Evolutionary conservation across 192 early-diverging fungal genomes (phyloP).

Genomic region (Paraglomus occultum): DNA sequence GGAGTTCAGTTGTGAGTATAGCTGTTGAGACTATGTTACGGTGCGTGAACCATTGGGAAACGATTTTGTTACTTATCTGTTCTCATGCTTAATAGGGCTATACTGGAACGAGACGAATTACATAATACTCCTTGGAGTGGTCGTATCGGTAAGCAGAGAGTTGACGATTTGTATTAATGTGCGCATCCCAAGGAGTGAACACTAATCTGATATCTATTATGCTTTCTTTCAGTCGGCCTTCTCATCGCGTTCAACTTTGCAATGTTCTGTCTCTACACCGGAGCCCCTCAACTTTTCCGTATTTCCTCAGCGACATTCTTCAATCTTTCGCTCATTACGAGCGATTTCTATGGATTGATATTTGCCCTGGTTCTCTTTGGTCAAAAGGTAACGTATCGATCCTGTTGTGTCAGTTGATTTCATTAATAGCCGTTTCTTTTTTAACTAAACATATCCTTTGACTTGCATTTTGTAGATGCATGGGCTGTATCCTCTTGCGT

Average conservation of each 20-base stretch:
- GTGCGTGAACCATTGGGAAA: neutral
- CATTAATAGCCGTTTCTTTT: neutral
- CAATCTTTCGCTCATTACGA: conserved; percentile 74
- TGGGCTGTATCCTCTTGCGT: conserved; percentile 65
- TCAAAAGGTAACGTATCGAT: conserved; percentile 44
- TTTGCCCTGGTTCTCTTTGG: conserved; percentile 73
- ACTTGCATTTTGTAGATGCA: conserved; percentile 34
- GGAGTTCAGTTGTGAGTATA: conserved; percentile 58
- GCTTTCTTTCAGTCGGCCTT: conserved; percentile 50
- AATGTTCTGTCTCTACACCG: conserved; percentile 69
- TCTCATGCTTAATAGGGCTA: conserved; percentile 30
- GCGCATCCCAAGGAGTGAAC: conserved; percentile 6
- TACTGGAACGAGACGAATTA: conserved; percentile 63
- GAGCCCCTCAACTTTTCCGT: conserved; percentile 71
- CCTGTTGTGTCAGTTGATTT: neutral
- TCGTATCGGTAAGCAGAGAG: neutral
- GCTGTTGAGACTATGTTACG: neutral
- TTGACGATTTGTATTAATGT: neutral
- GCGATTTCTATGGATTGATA: conserved; percentile 76
- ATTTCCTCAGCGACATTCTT: conserved; percentile 71
- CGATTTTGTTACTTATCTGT: neutral
- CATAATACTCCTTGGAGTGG: conserved; percentile 45
- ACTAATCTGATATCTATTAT: neutral
- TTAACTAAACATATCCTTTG: neutral
- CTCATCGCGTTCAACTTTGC: conserved; percentile 64